Conservation (phyloP, 1,139 yeast genomes). For the Diutina neorugosa region DNA sequence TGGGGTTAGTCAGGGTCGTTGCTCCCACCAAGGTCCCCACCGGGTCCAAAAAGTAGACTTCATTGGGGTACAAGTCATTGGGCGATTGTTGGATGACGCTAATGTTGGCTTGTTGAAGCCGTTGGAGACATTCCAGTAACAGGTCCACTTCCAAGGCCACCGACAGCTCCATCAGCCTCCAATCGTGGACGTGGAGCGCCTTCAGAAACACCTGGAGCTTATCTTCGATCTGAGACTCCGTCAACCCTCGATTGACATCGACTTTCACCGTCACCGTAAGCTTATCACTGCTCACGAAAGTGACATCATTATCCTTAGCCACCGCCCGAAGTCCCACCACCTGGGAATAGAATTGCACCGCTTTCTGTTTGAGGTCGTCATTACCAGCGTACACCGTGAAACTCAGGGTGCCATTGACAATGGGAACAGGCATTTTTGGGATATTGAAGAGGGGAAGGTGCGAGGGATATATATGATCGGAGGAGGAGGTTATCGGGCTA, state of each 20-base stretch:
- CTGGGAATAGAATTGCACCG: constrained; percentile 35
- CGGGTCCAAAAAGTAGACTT: constrained; percentile 57
- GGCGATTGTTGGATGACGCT: constrained; percentile 32
- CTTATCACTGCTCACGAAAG: constrained; percentile 22
- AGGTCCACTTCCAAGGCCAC: constrained; percentile 25
- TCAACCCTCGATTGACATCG: constrained; percentile 11
- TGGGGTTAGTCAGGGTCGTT: constrained; percentile 45
- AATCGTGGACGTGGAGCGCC: constrained; percentile 27
- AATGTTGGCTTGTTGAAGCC: constrained; percentile 15
- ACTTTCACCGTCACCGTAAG: constrained; percentile 16
- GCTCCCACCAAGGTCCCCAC: constrained; percentile 59
- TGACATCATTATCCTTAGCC: constrained; percentile 13
- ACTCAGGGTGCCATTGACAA: constrained; percentile 41
- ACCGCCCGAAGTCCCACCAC: constrained; percentile 29
- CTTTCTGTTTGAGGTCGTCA: constrained; percentile 18
- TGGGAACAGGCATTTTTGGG: constrained; percentile 13
- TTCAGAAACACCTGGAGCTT: constrained; percentile 13
- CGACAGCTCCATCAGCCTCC: constrained; percentile 36
- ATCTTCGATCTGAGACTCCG: constrained; percentile 16
- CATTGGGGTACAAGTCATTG: constrained; percentile 55
- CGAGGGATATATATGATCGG: neutral
- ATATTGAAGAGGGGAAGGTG: neutral
- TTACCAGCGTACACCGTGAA: constrained; percentile 33
- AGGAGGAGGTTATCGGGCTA: neutral
- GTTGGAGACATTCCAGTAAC: constrained; percentile 22